These are phyloP conservation scores for Tolypocladium amazonense DNA, from an alignment of 2,329 filamentous ascomycete genomes.

Conservation along the genomic window DNA sequence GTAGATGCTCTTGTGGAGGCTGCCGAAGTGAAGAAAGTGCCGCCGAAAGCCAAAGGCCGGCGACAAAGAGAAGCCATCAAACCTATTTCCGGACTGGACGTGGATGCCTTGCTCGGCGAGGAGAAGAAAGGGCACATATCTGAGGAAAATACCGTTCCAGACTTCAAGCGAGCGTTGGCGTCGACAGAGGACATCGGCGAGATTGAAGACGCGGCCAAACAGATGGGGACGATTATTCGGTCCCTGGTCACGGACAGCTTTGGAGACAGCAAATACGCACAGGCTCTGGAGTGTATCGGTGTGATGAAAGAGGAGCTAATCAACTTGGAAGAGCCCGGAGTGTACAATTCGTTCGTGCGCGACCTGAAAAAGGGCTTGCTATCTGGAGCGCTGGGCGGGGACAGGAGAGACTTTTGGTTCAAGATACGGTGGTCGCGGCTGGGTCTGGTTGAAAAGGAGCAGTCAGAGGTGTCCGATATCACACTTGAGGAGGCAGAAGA, in stretches of 20 bases:
- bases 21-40: constrained; percentile 81
- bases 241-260: constrained; percentile 61
- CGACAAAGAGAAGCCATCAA: constrained; percentile 61
- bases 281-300: constrained; percentile 63
- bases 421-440: constrained; percentile 54
- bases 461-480: constrained; percentile 54
- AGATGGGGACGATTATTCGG: constrained; percentile 64
- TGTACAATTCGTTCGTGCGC: constrained; percentile 67
- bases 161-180: constrained; percentile 73
- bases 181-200: constrained; percentile 47
- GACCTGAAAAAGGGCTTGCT: constrained; percentile 64
- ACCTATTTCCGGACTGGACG: constrained; percentile 81
- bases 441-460: constrained; percentile 58
- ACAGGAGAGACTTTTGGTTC: constrained; percentile 77
- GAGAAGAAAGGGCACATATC: constrained; percentile 33
- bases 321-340: constrained; percentile 59
- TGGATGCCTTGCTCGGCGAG: constrained; percentile 67
- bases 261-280: constrained; percentile 63
- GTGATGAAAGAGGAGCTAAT: constrained; percentile 71
- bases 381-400: constrained; percentile 60
- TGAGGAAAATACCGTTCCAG: constrained; percentile 70
- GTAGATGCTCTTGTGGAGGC: constrained; percentile 56
- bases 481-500: constrained; percentile 60
- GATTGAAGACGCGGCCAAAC: constrained; percentile 57
- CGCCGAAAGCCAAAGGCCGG: constrained; percentile 66